Evolutionary conservation across 2,329 filamentous ascomycete genomes (phyloP).

Genomic region (Colletotrichum musicola): DNA sequence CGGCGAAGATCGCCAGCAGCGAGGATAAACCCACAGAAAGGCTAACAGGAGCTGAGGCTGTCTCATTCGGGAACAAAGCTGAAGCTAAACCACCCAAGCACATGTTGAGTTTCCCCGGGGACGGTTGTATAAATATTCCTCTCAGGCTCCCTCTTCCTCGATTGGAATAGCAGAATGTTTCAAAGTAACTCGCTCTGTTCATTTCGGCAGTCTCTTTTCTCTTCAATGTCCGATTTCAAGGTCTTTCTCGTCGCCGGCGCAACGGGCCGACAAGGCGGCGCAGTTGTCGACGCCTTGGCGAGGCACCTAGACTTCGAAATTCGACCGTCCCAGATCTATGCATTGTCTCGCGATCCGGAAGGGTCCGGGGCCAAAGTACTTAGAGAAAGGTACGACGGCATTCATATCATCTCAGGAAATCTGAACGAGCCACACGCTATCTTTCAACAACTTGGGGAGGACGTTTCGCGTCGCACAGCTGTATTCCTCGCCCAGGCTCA

Average conservation of each 20-base stretch:
- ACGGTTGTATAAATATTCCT: too few species aligned
- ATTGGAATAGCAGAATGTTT: too few species aligned
- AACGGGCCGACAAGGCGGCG: conserved; percentile 48
- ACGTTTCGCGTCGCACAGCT: not conserved
- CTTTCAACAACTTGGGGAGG: not conserved
- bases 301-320: conserved; percentile 55
- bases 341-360: conserved; percentile 61
- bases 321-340: conserved; percentile 50
- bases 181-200: not conserved
- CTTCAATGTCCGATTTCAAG: conserved; percentile 2
- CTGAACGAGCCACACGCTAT: not conserved
- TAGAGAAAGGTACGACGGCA: not conserved
- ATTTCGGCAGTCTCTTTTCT: too few species aligned
- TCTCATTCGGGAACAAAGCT: too few species aligned
- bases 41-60: too few species aligned
- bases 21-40: too few species aligned
- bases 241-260: conserved; percentile 45
- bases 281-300: conserved; percentile 45
- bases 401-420: not conserved
- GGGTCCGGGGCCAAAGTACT: not conserved
- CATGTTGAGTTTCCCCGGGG: too few species aligned
- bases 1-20: too few species aligned
- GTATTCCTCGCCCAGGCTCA: conserved; percentile 46
- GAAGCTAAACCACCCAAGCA: too few species aligned
- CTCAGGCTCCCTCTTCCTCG: not conserved